Evolutionary conservation across 1,139 yeast species (phyloP).

Genomic region (Pneumocystis murina): DNA sequence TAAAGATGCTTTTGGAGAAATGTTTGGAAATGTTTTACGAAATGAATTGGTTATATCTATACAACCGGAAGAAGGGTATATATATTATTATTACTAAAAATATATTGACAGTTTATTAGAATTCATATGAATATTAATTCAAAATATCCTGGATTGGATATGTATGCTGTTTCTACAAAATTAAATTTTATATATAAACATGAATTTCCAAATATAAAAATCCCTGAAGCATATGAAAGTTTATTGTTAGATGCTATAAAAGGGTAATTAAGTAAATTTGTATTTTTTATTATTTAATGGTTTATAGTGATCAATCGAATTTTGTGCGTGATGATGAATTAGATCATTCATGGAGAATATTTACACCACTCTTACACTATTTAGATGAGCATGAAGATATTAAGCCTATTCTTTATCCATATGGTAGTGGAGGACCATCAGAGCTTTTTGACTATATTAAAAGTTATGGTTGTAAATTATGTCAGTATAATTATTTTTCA

Average conservation of each 20-base stretch:
- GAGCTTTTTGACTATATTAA: slow-evolving; percentile 45
- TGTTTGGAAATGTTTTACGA: slow-evolving; percentile 67
- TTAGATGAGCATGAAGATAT: slow-evolving; percentile 42
- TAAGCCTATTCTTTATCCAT: slow-evolving; percentile 53
- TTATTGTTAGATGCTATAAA: slow-evolving; percentile 76
- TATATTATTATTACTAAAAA: neutral
- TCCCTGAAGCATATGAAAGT: slow-evolving; percentile 96
- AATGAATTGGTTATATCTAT: slow-evolving; percentile 86
- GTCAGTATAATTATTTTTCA: neutral
- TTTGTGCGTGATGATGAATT: slow-evolving; percentile 97
- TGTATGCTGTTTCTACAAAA: slow-evolving; percentile 70
- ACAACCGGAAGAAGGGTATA: slow-evolving; percentile 84
- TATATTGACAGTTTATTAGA: neutral
- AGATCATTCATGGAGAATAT: slow-evolving; percentile 67
- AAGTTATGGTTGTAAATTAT: slow-evolving; percentile 43
- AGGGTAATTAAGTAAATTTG: slow-evolving; percentile 22
- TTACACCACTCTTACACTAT: slow-evolving; percentile 67
- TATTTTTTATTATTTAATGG: neutral
- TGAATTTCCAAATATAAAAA: slow-evolving; percentile 78
- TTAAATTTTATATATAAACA: slow-evolving; percentile 73
- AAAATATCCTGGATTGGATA: slow-evolving; percentile 82
- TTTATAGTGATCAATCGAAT: slow-evolving; percentile 67
- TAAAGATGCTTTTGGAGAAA: slow-evolving; percentile 70
- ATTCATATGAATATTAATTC: slow-evolving; percentile 82
- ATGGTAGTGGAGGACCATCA: slow-evolving; percentile 85